Evolutionary conservation across 345 rosid species (phyloP), one percentile per base, ranked within the genome.

Genomic region (Gossypium turneri): DNA sequence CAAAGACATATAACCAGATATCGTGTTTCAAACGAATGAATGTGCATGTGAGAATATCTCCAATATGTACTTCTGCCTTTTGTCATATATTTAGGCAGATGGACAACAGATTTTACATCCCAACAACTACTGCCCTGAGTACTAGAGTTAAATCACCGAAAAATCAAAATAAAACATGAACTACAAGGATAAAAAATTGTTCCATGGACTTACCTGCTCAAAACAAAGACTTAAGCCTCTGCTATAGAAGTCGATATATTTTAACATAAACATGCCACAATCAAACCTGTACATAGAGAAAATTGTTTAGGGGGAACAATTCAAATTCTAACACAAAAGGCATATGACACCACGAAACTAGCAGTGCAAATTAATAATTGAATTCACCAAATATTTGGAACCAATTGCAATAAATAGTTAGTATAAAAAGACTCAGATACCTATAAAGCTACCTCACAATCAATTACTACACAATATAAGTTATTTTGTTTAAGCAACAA

Each of bases 261-360:
- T 96, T 59, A 96, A 86, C 99, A 96, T 96, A 84, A 96, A 96
- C 87, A 93, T 83, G 47, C 99, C 99, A 44, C 99, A 96, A 76
- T 96, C 99, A 78, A 80, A 96, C 87, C 99, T 96, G 88, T n/a
- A 64, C 38, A 82, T 11, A 75, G 12, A n/a, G 60, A 19, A 65
- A 57, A 47, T 77, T 53, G 13, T 50, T 20, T 2, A 17, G 9
- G n/a, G n/a, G n/a, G n/a, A n/a, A n/a, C n/a, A n/a, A n/a, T n/a
- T n/a, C n/a, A n/a, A n/a, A n/a, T n/a, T n/a, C n/a, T n/a, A n/a
- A n/a, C n/a, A n/a, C n/a, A n/a, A n/a, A n/a, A n/a, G n/a, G n/a
- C n/a, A n/a, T n/a, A n/a, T n/a, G n/a, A n/a, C n/a, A n/a, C n/a
- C n/a, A n/a, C n/a, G n/a, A n/a, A n/a, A n/a, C n/a, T n/a, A n/a